A percentile compares a stretch with the other conserved stretches of the same genome.
Conservation (phyloP, 805 yeast species). For the Kluyveromyces nonfermentans region DNA sequence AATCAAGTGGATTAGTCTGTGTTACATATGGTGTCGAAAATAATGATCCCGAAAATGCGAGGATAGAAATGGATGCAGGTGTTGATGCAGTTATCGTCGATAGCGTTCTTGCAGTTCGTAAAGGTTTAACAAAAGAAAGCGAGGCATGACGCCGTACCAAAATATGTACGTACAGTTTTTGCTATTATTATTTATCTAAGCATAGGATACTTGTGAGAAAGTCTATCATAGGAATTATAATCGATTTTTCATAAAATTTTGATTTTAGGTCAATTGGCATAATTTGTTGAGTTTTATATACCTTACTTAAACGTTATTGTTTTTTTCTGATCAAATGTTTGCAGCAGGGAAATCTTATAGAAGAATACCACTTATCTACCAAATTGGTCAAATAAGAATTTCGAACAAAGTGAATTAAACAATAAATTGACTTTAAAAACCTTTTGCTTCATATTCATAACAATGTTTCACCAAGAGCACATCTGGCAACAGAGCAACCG, state of each 20-base stretch:
- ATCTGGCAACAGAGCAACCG: slow-evolving; percentile 83
- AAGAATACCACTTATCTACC: too few species aligned
- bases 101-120: slow-evolving; percentile 85
- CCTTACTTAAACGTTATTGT: too few species aligned
- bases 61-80: slow-evolving; percentile 82
- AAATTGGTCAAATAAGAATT: too few species aligned
- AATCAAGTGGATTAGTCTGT: slow-evolving; percentile 83
- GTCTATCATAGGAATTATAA: too few species aligned
- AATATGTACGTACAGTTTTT: too few species aligned
- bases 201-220: background rate
- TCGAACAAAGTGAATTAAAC: too few species aligned
- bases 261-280: too few species aligned
- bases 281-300: too few species aligned
- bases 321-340: too few species aligned
- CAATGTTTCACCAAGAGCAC: slow-evolving; percentile 90
- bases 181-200: background rate
- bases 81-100: slow-evolving; percentile 99
- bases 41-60: slow-evolving; percentile 76
- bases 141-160: background rate
- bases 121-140: slow-evolving; percentile 45
- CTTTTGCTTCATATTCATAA: slow-evolving; percentile 13
- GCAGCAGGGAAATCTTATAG: too few species aligned
- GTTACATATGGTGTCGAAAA: slow-evolving; percentile 83
- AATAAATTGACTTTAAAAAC: too few species aligned
- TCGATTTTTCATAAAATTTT: background rate